Evolutionary conservation across 768 basidiomycete genomes (phyloP).

Genomic region (Pleurotus tuber-regium): DNA sequence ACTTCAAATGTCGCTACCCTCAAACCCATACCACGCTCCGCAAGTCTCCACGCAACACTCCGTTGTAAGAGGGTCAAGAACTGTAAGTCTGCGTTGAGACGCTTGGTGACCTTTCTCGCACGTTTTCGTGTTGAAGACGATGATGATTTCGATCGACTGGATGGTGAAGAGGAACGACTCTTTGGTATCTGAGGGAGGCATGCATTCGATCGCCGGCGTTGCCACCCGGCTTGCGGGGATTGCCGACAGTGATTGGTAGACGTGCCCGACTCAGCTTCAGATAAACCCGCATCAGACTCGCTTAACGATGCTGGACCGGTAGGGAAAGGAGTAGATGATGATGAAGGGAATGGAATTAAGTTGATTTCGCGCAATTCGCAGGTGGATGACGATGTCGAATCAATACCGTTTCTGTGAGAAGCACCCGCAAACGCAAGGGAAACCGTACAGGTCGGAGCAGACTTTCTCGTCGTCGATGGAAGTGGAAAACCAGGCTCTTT

Average conservation of each 20-base stretch:
- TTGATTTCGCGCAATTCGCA: neutral
- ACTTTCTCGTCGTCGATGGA: neutral
- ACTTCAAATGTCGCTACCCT: neutral
- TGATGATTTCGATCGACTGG: neutral
- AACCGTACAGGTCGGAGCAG: conserved; percentile 7
- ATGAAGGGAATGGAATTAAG: conserved; percentile 5
- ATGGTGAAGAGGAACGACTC: conserved; percentile 6
- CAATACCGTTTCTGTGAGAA: neutral
- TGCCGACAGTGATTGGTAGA: conserved; percentile 7
- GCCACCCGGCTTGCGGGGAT: conserved; percentile 11
- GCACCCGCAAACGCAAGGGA: conserved; percentile 6
- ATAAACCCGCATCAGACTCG: conserved; percentile 4
- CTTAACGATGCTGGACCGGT: neutral
- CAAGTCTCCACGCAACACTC: conserved; percentile 11
- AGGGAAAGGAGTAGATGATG: conserved; percentile 3
- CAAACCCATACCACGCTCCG: neutral
- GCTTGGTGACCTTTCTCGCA: conserved; percentile 2
- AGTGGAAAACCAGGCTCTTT: conserved; percentile 4
- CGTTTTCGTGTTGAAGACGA: conserved; percentile 9
- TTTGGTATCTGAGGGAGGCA: conserved; percentile 10
- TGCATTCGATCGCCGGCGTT: conserved; percentile 12
- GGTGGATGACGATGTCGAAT: neutral
- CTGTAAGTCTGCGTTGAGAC: conserved; percentile 8
- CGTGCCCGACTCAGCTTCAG: neutral
- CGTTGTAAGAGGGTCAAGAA: conserved; percentile 10